phyloP scores from a whole-genome alignment of 2,329 filamentous ascomycete species.

The Helotiales sp. region DNA sequence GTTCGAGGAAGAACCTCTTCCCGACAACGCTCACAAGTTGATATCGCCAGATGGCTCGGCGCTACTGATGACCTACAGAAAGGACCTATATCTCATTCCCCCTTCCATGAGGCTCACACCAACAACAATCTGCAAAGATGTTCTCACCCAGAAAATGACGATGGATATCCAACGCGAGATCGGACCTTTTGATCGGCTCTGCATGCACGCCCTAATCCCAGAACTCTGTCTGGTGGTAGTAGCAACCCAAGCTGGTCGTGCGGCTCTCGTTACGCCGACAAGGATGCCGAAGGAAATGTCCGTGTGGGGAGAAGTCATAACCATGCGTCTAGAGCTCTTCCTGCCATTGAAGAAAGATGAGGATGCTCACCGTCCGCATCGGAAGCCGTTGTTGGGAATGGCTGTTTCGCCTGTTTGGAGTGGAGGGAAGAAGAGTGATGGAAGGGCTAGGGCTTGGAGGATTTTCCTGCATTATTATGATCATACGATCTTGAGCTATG shows the following conservation, averaged over 20 bases:
- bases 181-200: slow-evolving; percentile 51
- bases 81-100: neutral
- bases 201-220: slow-evolving; percentile 64
- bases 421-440: slow-evolving; percentile 20
- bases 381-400: slow-evolving; percentile 63
- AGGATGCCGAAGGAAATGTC: neutral
- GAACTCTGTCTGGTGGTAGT: slow-evolving; percentile 69
- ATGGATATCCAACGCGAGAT: neutral
- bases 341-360: slow-evolving; percentile 42
- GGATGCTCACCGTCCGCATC: slow-evolving; percentile 35
- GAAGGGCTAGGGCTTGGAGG: slow-evolving; percentile 47
- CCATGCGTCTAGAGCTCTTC: slow-evolving; percentile 50
- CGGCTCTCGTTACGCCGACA: slow-evolving; percentile 52
- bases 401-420: slow-evolving; percentile 60
- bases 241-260: slow-evolving; percentile 66
- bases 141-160: neutral
- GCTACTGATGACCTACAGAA: neutral
- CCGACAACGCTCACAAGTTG: too few species aligned
- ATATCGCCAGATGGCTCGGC: neutral
- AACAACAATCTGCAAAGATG: neutral
- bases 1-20: too few species aligned
- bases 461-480: slow-evolving; percentile 72
- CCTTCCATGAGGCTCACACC: neutral
- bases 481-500: slow-evolving; percentile 69
- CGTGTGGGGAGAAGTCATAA: neutral